phyloP scores from a whole-genome alignment of 805 yeast genomes.

The Starmerella geochares region DNA sequence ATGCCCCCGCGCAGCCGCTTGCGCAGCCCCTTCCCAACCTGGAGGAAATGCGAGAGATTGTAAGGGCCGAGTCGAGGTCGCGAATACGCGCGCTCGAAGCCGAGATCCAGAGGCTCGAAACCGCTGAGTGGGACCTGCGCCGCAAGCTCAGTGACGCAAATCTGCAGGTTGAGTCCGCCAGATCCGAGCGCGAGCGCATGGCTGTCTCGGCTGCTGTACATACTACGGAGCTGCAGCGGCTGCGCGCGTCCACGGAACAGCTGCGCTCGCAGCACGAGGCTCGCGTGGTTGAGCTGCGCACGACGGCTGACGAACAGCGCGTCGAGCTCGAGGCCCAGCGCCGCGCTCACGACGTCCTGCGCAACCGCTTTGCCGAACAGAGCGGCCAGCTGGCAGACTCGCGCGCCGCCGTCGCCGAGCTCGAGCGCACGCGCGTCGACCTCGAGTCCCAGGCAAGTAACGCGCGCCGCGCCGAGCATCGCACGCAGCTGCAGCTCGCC shows the following conservation, averaged over 20 bases:
- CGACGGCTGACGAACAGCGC: neutral
- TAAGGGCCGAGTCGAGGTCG: neutral
- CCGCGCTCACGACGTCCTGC: conserved; percentile 7
- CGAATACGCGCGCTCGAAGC: conserved; percentile 4
- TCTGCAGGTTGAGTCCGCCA: conserved; percentile 11
- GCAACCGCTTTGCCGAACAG: conserved; percentile 12
- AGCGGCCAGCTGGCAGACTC: conserved; percentile 10
- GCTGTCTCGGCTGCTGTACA: neutral
- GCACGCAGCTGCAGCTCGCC: conserved; percentile 10
- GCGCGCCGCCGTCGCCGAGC: conserved; percentile 9
- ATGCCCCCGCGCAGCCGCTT: no score
- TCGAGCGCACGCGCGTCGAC: conserved; percentile 10
- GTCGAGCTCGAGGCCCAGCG: conserved; percentile 11
- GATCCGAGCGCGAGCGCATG: conserved; percentile 7
- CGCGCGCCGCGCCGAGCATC: conserved; percentile 8
- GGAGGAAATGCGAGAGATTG: neutral
- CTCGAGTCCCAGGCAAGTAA: conserved; percentile 1
- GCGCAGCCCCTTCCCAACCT: neutral
- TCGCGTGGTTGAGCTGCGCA: conserved; percentile 10
- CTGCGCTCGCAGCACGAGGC: conserved; percentile 8
- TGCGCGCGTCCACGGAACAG: conserved; percentile 4
- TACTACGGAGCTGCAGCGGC: conserved; percentile 4
- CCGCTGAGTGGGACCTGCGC: conserved; percentile 13
- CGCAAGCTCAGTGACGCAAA: conserved; percentile 7
- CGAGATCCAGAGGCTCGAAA: conserved; percentile 12